Evolutionary conservation across 345 rosid genomes (phyloP).

Genomic region (Aquilaria yunnanensis): DNA sequence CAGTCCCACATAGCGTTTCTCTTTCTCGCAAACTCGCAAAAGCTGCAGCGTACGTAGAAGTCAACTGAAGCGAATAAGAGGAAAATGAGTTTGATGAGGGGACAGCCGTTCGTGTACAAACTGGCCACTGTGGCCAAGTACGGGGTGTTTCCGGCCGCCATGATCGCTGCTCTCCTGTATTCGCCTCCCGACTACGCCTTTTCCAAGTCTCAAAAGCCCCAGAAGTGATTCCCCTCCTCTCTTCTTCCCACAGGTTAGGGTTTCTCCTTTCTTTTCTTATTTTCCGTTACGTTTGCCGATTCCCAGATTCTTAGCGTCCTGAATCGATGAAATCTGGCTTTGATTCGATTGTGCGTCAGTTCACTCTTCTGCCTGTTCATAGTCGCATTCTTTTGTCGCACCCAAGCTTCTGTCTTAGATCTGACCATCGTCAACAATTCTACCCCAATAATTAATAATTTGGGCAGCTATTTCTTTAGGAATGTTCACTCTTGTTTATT

Average conservation of each 20-base stretch:
- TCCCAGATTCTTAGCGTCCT: no score
- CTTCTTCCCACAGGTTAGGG: constrained; percentile 9
- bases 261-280: neutral
- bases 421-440: no score
- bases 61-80: neutral
- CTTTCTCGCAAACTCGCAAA: constrained; percentile 13
- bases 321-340: no score
- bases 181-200: constrained; percentile 46
- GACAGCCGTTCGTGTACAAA: constrained; percentile 65
- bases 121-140: constrained; percentile 47
- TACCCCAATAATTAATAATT: no score
- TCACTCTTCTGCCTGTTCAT: no score
- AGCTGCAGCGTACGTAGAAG: neutral
- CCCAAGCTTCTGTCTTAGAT: no score
- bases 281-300: no score
- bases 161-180: constrained; percentile 58
- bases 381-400: no score
- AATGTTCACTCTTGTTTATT: no score
- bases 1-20: neutral
- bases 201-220: constrained; percentile 24
- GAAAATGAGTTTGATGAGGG: constrained; percentile 41
- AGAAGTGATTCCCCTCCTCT: constrained; percentile 13
- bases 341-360: no score
- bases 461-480: no score
- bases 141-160: constrained; percentile 53